Evolutionary conservation across 257 asterid genomes (phyloP).

Genomic region (Solanum raphanifolium): DNA sequence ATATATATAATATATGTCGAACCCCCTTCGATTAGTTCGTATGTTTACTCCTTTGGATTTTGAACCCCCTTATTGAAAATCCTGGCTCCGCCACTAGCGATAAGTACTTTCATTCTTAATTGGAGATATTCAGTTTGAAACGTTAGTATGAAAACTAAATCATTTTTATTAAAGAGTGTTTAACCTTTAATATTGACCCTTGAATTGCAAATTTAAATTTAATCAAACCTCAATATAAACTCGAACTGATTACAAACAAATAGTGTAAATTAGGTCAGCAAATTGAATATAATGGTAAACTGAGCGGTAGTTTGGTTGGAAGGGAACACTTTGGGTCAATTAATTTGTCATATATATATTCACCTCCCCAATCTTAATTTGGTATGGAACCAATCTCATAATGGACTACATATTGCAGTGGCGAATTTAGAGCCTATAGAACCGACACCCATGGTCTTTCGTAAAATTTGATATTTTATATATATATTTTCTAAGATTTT

Average conservation of each 20-base stretch:
- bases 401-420: not conserved
- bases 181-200: not conserved
- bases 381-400: not conserved
- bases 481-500: too few species aligned
- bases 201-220: not conserved
- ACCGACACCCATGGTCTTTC: too few species aligned
- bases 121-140: rapidly evolving
- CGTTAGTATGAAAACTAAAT: not conserved
- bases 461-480: too few species aligned
- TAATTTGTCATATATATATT: not conserved
- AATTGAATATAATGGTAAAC: not conserved
- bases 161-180: not conserved
- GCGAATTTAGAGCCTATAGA: too few species aligned
- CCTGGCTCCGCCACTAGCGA: too few species aligned
- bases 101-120: not conserved
- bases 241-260: not conserved
- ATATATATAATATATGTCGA: too few species aligned
- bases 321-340: slow-evolving; percentile 13
- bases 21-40: too few species aligned
- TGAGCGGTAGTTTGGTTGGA: slow-evolving; percentile 18
- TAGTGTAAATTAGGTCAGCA: not conserved
- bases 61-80: too few species aligned
- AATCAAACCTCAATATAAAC: not conserved
- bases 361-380: not conserved
- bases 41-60: too few species aligned